phyloP scores from a whole-genome alignment of 768 basidiomycete genomes.

The Dentipellis sp. region DNA sequence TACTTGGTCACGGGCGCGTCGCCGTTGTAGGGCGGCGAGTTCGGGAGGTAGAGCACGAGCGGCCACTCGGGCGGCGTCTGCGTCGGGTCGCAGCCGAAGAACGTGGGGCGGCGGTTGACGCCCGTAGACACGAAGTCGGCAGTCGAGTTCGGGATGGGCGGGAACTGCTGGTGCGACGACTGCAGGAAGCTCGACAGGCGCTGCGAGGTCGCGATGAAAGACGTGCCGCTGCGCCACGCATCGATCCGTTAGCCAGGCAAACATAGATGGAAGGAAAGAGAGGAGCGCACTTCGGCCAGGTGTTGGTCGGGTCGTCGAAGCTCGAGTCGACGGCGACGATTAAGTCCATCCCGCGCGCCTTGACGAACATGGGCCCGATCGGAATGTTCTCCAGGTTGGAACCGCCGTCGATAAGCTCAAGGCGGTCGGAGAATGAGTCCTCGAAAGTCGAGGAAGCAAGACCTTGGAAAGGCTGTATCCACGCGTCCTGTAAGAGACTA shows the following conservation, averaged over 20 bases:
- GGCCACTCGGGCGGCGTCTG: slow-evolving; percentile 47
- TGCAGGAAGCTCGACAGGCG: slow-evolving; percentile 36
- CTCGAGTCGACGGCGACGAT: slow-evolving; percentile 69
- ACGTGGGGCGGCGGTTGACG: slow-evolving; percentile 59
- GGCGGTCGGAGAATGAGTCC: slow-evolving; percentile 40
- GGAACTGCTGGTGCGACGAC: slow-evolving; percentile 50
- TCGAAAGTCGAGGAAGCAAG: slow-evolving; percentile 39
- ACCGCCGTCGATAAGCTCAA: slow-evolving; percentile 64
- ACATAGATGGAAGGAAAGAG: neutral
- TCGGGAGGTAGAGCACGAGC: slow-evolving; percentile 67
- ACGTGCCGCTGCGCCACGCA: slow-evolving; percentile 36
- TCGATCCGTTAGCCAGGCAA: neutral
- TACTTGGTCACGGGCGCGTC: slow-evolving; percentile 60
- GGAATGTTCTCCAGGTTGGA: slow-evolving; percentile 68
- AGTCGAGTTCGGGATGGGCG: slow-evolving; percentile 46
- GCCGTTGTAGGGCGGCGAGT: slow-evolving; percentile 60
- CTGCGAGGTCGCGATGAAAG: slow-evolving; percentile 33
- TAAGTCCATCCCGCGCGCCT: slow-evolving; percentile 58
- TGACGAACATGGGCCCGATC: slow-evolving; percentile 60
- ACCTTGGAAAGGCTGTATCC: slow-evolving; percentile 37
- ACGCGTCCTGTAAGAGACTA: neutral
- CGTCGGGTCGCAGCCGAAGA: slow-evolving; percentile 67
- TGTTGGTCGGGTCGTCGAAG: slow-evolving; percentile 38
- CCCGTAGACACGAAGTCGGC: slow-evolving; percentile 49
- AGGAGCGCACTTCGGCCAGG: slow-evolving; percentile 58